Base-by-base conservation (phyloP, 129 eudicot species). In the carrot (Daucus carota) region DNA sequence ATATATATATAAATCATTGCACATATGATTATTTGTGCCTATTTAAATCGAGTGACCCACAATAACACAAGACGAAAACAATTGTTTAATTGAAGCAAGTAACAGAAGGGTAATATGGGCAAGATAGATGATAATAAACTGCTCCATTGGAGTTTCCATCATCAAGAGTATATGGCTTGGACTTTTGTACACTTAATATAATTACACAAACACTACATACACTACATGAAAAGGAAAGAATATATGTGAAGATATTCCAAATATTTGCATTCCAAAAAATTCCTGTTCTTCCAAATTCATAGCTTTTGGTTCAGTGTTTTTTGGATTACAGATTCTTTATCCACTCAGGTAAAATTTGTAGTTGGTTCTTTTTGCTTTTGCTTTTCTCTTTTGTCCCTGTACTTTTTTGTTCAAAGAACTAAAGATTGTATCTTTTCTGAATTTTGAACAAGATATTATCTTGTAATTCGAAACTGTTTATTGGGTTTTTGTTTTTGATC, bases 101-200 rank as follows among this genome's bases (percentile, higher is more conserved):
- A 47, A 70, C 50, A 22, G n/a, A 57, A 66, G 78, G 78, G 70
- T 59, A 75, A 2, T 57, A n/a, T 38, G 2, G 78, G 78, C 22
- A 75, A 11, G 12, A 6, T 0, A 34, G 3, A 75, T 0, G 28
- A 26, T n/a, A 75, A 36, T 24, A 11, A 75, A 75, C 78, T 15
- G 78, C 70, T 52, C 0, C 50, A 10, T 38, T 26, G 78, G 50
- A 54, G 9, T 75, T 13, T 22, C n/a, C 52, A 75, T 54, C 78
- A 62, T 62, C 69, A 42, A 24, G 26, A 66, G 63, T 22, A 1
- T 52, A 1, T 52, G 62, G 11, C n/a, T 7, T 17, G 43, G 70
- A 40, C 70, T n/a, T 57, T 75, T 57, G n/a, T 12, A 54, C 5
- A 38, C n/a, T 54, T 45, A 8, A 31, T 29, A 59, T 24, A 34